Evolutionary conservation across 495 filamentous ascomycete species (phyloP).

Genomic region (Wilcoxina mikolae): DNA sequence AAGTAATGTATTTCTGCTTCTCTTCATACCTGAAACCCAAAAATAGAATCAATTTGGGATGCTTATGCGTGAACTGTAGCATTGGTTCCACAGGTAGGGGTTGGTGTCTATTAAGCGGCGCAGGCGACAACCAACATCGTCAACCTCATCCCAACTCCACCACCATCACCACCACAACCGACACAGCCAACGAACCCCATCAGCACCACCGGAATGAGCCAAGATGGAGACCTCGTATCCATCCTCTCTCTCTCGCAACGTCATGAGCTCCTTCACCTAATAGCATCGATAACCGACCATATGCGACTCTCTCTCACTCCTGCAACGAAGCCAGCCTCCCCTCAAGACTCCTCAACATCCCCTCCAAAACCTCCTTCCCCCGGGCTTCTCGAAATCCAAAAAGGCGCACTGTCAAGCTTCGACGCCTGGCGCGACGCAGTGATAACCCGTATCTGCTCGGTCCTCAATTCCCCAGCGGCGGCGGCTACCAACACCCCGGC

Average conservation of each 20-base stretch:
- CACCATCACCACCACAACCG: too few relatives aligned
- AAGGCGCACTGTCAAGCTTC: constrained; percentile 10
- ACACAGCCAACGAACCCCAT: too few relatives aligned
- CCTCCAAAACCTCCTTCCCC: background rate
- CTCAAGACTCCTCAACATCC: background rate
- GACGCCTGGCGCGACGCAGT: constrained; percentile 30
- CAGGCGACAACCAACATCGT: too few relatives aligned
- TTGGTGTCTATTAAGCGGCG: too few relatives aligned
- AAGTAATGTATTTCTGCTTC: too few relatives aligned
- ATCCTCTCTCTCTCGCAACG: background rate
- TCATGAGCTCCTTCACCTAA: background rate
- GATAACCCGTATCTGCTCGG: constrained; percentile 26
- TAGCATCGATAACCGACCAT: background rate
- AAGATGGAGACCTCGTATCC: too few relatives aligned
- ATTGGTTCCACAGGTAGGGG: too few relatives aligned
- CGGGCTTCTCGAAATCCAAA: background rate
- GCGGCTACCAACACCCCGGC: background rate
- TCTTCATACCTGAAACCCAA: too few relatives aligned
- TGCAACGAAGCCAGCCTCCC: background rate
- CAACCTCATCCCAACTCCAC: too few relatives aligned
- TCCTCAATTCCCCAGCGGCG: constrained; percentile 9
- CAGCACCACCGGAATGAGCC: too few relatives aligned
- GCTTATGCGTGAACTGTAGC: too few relatives aligned
- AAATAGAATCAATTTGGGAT: too few relatives aligned
- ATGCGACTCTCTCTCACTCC: background rate